These are phyloP conservation scores for Asterophora parasitica DNA, from an alignment of 768 basidiomycete species.

Conservation along the genomic window DNA sequence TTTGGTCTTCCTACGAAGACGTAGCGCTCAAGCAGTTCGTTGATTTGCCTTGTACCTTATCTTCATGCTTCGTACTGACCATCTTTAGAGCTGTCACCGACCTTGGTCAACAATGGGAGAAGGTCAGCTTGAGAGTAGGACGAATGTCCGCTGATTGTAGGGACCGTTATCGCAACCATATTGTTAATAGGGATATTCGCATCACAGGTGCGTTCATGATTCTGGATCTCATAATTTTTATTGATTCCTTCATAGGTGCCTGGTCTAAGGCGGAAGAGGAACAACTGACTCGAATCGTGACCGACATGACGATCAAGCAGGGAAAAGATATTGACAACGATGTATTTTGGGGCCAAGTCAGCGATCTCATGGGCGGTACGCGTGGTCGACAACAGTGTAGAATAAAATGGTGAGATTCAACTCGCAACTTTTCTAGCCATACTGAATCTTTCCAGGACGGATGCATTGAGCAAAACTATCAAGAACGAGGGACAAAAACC, in stretches of 20 bases:
- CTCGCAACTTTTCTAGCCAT: not conserved
- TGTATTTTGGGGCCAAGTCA: conserved; percentile 79
- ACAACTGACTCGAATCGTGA: conserved; percentile 67
- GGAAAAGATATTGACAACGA: conserved; percentile 75
- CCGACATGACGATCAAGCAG: conserved; percentile 65
- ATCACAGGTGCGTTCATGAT: conserved; percentile 39
- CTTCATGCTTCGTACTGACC: not conserved
- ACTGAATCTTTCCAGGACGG: conserved; percentile 48
- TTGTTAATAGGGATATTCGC: conserved; percentile 63
- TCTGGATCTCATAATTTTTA: not conserved
- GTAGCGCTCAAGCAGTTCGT: conserved; percentile 55
- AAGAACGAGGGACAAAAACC: conserved; percentile 69
- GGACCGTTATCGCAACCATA: conserved; percentile 82
- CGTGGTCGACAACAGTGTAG: conserved; percentile 81
- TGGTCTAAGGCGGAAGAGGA: conserved; percentile 85
- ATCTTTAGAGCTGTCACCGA: conserved; percentile 59
- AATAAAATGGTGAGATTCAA: conserved; percentile 64
- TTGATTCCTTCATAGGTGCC: conserved; percentile 33
- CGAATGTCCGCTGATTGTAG: conserved; percentile 78
- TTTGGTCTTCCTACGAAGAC: conserved; percentile 69
- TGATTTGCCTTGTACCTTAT: not conserved
- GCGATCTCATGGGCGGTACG: conserved; percentile 69
- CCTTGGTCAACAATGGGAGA: conserved; percentile 79
- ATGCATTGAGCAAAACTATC: conserved; percentile 63
- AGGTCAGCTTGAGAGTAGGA: conserved; percentile 64